Percentiles rank a stretch among this genome's conserved stretches.
These are phyloP conservation scores for Xylariaceae sp. DNA, from an alignment of 2,329 filamentous ascomycete species.

Conservation along the genomic window DNA sequence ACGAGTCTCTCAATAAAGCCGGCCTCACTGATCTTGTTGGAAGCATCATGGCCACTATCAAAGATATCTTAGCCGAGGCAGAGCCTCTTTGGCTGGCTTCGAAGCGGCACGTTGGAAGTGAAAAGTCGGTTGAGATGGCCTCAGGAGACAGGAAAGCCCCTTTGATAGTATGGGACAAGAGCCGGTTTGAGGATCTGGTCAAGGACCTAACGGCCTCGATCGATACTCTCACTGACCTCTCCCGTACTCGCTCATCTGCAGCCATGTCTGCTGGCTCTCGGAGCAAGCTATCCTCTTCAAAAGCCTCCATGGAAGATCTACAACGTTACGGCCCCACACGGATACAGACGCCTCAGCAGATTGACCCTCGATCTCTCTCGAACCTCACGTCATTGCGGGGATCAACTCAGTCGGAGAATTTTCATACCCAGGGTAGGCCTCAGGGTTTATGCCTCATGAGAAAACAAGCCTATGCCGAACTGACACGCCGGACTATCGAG, in stretches of 20 bases:
- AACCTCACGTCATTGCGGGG: constrained; percentile 42
- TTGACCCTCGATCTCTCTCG: constrained; percentile 50
- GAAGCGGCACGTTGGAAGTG: constrained; percentile 40
- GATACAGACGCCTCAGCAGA: constrained; percentile 56
- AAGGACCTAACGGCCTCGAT: constrained; percentile 71
- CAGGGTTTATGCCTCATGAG: constrained; percentile 49
- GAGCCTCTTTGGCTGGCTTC: constrained; percentile 65
- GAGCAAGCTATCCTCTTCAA: constrained; percentile 35
- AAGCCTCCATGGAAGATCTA: constrained; percentile 40
- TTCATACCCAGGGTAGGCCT: constrained; percentile 27
- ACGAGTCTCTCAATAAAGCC: constrained; percentile 64
- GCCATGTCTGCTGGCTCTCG: constrained; percentile 32
- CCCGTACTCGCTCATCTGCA: constrained; percentile 54
- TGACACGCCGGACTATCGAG: constrained; percentile 39
- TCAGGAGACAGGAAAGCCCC: constrained; percentile 48
- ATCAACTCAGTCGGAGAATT: constrained; percentile 34
- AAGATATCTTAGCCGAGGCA: constrained; percentile 71
- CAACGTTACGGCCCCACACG: constrained; percentile 54
- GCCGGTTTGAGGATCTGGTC: constrained; percentile 69
- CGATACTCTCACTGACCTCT: constrained; percentile 73
- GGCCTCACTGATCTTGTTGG: constrained; percentile 72
- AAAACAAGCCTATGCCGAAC: constrained; percentile 47
- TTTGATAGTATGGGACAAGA: constrained; percentile 61
- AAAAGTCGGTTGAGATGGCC: constrained; percentile 35
- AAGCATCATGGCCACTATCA: constrained; percentile 74